Evolutionary conservation across 148 eudicot species (phyloP).

Genomic region (Rheum nobile): DNA sequence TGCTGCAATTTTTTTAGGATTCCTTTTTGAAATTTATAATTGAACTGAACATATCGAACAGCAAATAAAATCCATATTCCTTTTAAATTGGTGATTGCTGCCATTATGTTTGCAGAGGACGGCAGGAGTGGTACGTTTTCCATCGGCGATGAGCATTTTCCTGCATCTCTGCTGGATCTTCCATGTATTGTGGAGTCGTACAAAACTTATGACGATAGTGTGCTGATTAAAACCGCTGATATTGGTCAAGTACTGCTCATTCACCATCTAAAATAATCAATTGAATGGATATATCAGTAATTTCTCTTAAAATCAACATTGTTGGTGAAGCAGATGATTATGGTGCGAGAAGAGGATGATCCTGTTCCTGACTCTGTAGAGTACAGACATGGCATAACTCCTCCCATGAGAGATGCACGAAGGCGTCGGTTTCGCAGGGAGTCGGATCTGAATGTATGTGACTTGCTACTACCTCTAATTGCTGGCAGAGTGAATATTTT

Average conservation of each 20-base stretch:
- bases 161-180: constrained; percentile 83
- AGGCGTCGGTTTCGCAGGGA: constrained; percentile 91
- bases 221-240: constrained; percentile 85
- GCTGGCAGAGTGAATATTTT: background rate
- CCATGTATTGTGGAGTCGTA: constrained; percentile 80
- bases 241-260: constrained; percentile 68
- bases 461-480: constrained; percentile 1
- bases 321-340: constrained; percentile 59
- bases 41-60: background rate
- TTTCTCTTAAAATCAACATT: background rate
- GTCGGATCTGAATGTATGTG: constrained; percentile 75
- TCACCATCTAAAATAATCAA: background rate
- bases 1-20: too few species aligned
- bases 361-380: constrained; percentile 69
- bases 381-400: constrained; percentile 87
- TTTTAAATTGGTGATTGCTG: background rate
- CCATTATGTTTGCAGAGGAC: constrained; percentile 44
- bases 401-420: constrained; percentile 95
- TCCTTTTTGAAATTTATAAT: background rate
- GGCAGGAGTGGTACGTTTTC: constrained; percentile 74
- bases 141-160: constrained; percentile 65
- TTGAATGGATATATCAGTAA: background rate
- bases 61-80: background rate
- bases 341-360: constrained; percentile 74
- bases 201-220: constrained; percentile 86